Conservation (phyloP, 1,284 basidiomycete species). For the Volvariella volvacea region DNA sequence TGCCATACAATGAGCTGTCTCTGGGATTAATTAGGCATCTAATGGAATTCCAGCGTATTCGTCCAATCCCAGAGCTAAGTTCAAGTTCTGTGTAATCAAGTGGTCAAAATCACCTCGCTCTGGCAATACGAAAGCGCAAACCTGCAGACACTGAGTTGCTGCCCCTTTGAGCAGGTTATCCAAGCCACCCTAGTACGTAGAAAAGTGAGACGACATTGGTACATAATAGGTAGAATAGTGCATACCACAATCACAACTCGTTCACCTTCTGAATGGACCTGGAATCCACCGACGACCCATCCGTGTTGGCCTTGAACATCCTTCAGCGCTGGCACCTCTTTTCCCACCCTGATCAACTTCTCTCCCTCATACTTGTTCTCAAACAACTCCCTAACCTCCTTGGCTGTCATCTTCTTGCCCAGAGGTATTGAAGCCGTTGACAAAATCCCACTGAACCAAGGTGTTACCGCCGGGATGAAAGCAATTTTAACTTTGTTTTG, state of each 20-base stretch:
- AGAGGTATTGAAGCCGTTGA: conserved; percentile 83
- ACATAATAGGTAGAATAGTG: conserved; percentile 15
- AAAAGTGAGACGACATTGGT: conserved; percentile 1
- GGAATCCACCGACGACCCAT: conserved; percentile 89
- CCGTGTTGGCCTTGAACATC: conserved; percentile 83
- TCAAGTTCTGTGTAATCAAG: conserved; percentile 68
- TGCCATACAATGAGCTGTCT: no score
- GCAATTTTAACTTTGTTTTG: conserved; percentile 54
- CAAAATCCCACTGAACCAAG: conserved; percentile 97
- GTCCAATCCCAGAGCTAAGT: conserved; percentile 89
- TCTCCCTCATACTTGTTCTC: conserved; percentile 76
- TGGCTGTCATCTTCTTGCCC: conserved; percentile 55
- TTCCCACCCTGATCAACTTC: conserved; percentile 62
- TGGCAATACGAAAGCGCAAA: conserved; percentile 27
- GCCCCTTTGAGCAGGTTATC: conserved; percentile 98
- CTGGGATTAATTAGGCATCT: conserved; percentile 3
- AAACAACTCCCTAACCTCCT: conserved; percentile 72
- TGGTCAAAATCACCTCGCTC: background rate
- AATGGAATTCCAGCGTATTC: conserved; percentile 78
- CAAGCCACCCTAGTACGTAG: conserved; percentile 70
- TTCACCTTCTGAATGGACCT: conserved; percentile 85
- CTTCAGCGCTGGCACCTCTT: conserved; percentile 69
- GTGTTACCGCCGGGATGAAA: conserved; percentile 85
- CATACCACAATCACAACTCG: conserved; percentile 87
- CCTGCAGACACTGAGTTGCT: conserved; percentile 95